These are phyloP conservation scores for Suhomyces bokatorum DNA, from an alignment of 1,139 yeast species.

Conservation along the genomic window DNA sequence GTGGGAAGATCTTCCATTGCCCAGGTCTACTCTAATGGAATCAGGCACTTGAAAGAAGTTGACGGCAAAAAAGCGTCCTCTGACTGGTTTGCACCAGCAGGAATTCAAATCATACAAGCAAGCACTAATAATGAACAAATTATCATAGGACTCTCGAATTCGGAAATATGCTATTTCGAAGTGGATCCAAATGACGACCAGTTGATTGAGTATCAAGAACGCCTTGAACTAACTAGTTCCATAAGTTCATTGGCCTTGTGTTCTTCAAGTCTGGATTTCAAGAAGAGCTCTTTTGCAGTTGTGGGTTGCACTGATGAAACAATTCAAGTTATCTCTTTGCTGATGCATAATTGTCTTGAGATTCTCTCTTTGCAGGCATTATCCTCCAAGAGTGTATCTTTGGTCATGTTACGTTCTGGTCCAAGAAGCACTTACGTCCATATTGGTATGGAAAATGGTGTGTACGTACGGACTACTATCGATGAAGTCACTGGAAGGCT, in stretches of 20 bases:
- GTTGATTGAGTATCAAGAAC: slow-evolving; percentile 68
- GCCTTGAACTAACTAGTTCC: slow-evolving; percentile 53
- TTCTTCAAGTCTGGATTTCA: slow-evolving; percentile 37
- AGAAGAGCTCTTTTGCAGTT: slow-evolving; percentile 59
- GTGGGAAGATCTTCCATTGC: slow-evolving; percentile 64
- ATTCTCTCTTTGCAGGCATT: slow-evolving; percentile 66
- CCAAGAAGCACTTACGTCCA: slow-evolving; percentile 43
- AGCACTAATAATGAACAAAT: slow-evolving; percentile 69
- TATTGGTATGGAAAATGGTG: slow-evolving; percentile 81
- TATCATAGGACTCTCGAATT: slow-evolving; percentile 67
- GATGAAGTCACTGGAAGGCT: slow-evolving; percentile 64
- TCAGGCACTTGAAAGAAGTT: slow-evolving; percentile 56
- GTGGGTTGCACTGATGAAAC: slow-evolving; percentile 75
- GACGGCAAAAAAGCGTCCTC: slow-evolving; percentile 23
- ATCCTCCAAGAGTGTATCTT: slow-evolving; percentile 55
- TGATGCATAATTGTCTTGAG: slow-evolving; percentile 62
- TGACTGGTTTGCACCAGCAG: slow-evolving; percentile 88
- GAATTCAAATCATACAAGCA: slow-evolving; percentile 61
- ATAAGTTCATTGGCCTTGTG: slow-evolving; percentile 60
- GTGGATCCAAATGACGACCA: slow-evolving; percentile 61
- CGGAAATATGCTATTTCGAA: slow-evolving; percentile 82
- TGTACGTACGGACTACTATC: slow-evolving; percentile 64
- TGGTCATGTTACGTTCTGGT: slow-evolving; percentile 36
- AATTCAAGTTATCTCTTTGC: slow-evolving; percentile 67
- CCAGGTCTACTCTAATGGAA: slow-evolving; percentile 75